Evolutionary conservation across 768 basidiomycete genomes (phyloP), one percentile per base, ranked within the genome.

Genomic region (Kwoniella newhampshirensis): DNA sequence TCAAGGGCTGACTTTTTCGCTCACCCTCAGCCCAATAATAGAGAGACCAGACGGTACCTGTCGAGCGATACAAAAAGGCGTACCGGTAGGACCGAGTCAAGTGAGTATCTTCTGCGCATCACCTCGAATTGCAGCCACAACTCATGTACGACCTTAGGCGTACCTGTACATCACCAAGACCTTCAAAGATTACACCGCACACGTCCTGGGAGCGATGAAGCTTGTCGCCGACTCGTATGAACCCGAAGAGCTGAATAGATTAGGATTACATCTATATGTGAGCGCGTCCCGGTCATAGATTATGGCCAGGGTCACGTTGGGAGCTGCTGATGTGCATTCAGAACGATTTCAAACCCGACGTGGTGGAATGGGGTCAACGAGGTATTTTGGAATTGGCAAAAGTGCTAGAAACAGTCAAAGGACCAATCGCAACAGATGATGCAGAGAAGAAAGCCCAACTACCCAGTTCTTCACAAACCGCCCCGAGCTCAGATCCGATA

Each of bases 141-240:
- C 26, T 25, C 20, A 17, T 5, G 1, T 39, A 20, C 15, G n/a
- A n/a, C 21, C 21, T 15, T 15, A 78, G n/a, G 88, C 92, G 2
- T 93, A 87, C 70, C 82, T 84, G 0, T 98, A 97, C 73, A 86
- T 97, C 55, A 84, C 85, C 11, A 83, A 85, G 20, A 81, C 89
- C 1, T 84, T 96, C 67, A 82, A 85, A 39, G 89, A 93, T 75
- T 88, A 87, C 1, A 82, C 86, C 15, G 85, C 89, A 2, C 79
- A 85, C 60, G 79, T 93, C 23, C 77, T 93, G 13, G 93, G 93
- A 4, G 69, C 78, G 0, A 57, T 80, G 57, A 56, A 75, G 17
- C 57, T 79, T 0, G 69, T 80, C 2, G 78, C 79, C 1, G 64
- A 72, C n/a, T 71, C 67, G 4, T 77, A 77, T 41, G 57, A 68